These are phyloP conservation scores for Pleurotus sapidus DNA, from an alignment of 768 basidiomycete genomes.

Conservation along the genomic window DNA sequence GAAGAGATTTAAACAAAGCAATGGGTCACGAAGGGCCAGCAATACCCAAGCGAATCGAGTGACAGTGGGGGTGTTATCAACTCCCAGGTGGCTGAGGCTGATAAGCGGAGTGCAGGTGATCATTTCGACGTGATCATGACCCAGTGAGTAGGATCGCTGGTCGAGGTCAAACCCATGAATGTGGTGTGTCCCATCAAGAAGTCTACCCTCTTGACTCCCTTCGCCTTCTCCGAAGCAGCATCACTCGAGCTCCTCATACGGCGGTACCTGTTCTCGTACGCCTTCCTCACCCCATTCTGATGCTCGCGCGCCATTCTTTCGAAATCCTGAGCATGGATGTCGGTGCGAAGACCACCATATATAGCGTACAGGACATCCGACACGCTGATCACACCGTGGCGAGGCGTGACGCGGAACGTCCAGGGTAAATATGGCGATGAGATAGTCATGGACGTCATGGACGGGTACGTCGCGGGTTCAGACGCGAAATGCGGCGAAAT, in stretches of 20 bases:
- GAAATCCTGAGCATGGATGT: constrained; percentile 40
- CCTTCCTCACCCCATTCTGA: constrained; percentile 31
- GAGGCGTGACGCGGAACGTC: constrained; percentile 29
- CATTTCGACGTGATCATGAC: neutral
- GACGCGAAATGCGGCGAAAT: constrained; percentile 7
- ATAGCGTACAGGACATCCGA: constrained; percentile 43
- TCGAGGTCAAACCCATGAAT: constrained; percentile 35
- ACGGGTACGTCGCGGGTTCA: constrained; percentile 33
- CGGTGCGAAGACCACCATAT: constrained; percentile 38
- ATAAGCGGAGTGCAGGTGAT: neutral
- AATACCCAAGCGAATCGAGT: neutral
- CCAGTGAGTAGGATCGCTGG: constrained; percentile 18
- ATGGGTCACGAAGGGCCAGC: neutral
- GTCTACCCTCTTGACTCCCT: constrained; percentile 48
- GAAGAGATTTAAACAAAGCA: neutral
- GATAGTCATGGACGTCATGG: constrained; percentile 28
- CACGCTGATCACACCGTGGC: constrained; percentile 15
- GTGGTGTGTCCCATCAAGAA: constrained; percentile 39
- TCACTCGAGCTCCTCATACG: constrained; percentile 24
- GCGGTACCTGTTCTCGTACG: constrained; percentile 40
- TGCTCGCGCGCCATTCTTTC: constrained; percentile 24
- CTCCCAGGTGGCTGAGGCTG: neutral
- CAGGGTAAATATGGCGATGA: constrained; percentile 28
- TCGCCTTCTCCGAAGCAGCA: constrained; percentile 30
- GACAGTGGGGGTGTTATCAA: neutral